phyloP scores from a whole-genome alignment of 2,329 filamentous ascomycete genomes.

The Fusarium oligoseptatum region DNA sequence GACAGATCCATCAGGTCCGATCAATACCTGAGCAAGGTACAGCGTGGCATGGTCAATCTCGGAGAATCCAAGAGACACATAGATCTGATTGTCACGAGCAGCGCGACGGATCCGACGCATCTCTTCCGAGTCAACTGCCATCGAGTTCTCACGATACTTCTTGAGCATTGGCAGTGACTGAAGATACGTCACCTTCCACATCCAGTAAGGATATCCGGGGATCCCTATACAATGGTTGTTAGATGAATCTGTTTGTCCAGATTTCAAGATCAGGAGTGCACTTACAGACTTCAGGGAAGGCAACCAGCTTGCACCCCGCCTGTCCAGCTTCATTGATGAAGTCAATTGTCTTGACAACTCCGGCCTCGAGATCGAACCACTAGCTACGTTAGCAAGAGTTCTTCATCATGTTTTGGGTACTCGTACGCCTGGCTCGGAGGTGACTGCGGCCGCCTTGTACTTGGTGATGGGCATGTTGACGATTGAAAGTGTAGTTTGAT shows the following conservation, averaged over 20 bases:
- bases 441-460: conserved; percentile 44
- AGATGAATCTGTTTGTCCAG: accelerated
- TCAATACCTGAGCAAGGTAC: conserved; percentile 65
- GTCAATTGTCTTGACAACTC: conserved; percentile 68
- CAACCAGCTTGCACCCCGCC: conserved; percentile 66
- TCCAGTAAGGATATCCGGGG: conserved; percentile 65
- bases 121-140: conserved; percentile 54
- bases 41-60: conserved; percentile 61
- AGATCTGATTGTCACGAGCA: conserved; percentile 58
- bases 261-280: accelerated
- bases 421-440: conserved; percentile 38
- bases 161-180: conserved; percentile 51
- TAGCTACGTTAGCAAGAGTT: conserved; percentile 10
- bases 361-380: conserved; percentile 69
- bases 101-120: conserved; percentile 58
- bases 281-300: conserved; percentile 64
- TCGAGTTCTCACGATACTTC: conserved; percentile 56
- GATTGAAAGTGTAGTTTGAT: background rate
- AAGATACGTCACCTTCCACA: conserved; percentile 51
- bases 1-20: conserved; percentile 61
- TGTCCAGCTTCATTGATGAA: conserved; percentile 68
- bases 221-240: conserved; percentile 51
- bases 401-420: accelerated
- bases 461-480: conserved; percentile 40
- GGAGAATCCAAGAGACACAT: conserved; percentile 63